Evolutionary conservation across 75 land plant species (phyloP), one percentile per base, ranked within the genome.

Genomic region (Isoetes taiwanensis): DNA sequence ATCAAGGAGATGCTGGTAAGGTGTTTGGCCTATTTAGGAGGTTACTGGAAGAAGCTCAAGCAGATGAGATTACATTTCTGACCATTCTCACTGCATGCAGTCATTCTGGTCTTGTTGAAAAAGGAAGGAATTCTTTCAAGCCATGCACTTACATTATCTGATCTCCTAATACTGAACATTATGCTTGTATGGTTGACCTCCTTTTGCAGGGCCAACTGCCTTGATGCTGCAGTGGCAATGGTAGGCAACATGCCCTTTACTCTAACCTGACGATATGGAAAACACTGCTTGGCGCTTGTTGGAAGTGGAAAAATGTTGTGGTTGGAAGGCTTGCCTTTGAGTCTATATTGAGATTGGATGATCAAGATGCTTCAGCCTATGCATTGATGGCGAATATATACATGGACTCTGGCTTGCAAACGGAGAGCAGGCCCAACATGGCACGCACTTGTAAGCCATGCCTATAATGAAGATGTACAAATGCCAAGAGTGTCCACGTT

Each of bases 121-220:
- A 41, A 19, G 62, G n/a, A 8, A 11, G 21, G 6, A 3, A 5
- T 39, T 24, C 14, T 59, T 59, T 42, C 32, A 41, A 27, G 23
- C 6, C 14, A 59, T 59, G 28, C 24, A 16, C 30, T 17, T 19
- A n/a, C n/a, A 12, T 20, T 16, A 23, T 41, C 38, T 19, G 17
- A 59, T 3, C 41, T 2, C 62, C 50, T 24, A 12, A 28, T 20
- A 32, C 28, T 27, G 11, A 59, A 28, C 62, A 59, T 30, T 41
- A 59, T 38, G 42, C 50, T 29, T 59, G 62, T 50, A 42, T 59
- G 62, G 53, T 41, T 26, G 62, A 28, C 28, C 50, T 59, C 28
- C 37, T n/a, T 40, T 59, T n/a, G 62, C 11, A 43, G 50, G 26
- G 62, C 52, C 25, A 48, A 48, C 3, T 16, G 27, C 43, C 37